phyloP scores from a whole-genome alignment of 768 basidiomycete genomes.

The Plicaturopsis crispa region DNA sequence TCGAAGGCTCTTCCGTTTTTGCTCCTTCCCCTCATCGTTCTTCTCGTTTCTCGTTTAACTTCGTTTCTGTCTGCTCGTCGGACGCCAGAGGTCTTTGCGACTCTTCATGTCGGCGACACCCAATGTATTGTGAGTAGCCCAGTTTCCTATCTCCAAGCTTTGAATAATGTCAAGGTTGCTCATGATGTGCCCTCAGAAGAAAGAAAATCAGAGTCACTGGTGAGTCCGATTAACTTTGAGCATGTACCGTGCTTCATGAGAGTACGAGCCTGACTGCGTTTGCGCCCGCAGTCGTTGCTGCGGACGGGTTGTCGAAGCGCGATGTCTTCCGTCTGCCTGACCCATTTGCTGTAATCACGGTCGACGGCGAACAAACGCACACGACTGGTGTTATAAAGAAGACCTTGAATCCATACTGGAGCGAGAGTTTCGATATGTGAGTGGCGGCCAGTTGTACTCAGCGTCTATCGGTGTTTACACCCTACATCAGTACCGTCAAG shows the following conservation, averaged over 20 bases:
- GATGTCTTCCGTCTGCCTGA: constrained; percentile 96
- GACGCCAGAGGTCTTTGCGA: too few species aligned
- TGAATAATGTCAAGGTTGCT: too few species aligned
- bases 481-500: constrained; percentile 69
- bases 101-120: too few species aligned
- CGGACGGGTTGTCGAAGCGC: constrained; percentile 87
- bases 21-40: too few species aligned
- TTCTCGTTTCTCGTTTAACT: too few species aligned
- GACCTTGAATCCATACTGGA: constrained; percentile 94
- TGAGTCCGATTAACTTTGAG: constrained; percentile 19
- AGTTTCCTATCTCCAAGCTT: constrained; percentile 1
- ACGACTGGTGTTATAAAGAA: constrained; percentile 97
- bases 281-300: constrained; percentile 80
- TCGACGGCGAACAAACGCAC: constrained; percentile 95
- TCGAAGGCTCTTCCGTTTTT: too few species aligned
- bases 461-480: constrained; percentile 3
- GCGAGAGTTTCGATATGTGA: constrained; percentile 96
- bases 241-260: background rate
- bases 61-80: too few species aligned
- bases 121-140: too few species aligned
- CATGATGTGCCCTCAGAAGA: too few species aligned
- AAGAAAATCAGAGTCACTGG: constrained; percentile 81
- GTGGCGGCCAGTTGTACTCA: constrained; percentile 15
- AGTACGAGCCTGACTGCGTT: background rate
- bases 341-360: constrained; percentile 97